Conservation (phyloP, 805 yeast genomes). For the Kodamaea jinghongensis region DNA sequence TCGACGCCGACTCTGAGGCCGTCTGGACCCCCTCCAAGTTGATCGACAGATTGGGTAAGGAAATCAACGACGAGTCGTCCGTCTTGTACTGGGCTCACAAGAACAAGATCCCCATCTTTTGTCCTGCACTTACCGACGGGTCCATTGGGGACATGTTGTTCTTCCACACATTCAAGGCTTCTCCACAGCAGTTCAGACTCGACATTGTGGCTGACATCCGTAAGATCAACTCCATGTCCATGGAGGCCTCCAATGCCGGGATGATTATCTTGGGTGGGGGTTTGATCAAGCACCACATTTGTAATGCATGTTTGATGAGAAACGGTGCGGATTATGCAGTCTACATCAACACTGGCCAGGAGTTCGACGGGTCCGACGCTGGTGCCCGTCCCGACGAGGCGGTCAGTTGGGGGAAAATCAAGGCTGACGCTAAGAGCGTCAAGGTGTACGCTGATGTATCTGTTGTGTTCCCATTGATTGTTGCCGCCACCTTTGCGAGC, state of each 20-base stretch:
- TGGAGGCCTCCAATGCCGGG: conserved; percentile 93
- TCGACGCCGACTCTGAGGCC: conserved; percentile 62
- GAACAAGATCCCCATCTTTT: conserved; percentile 91
- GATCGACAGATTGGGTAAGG: conserved; percentile 91
- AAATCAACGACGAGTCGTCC: conserved; percentile 88
- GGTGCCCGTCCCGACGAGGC: conserved; percentile 99
- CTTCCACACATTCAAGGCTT: conserved; percentile 94
- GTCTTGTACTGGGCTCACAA: conserved; percentile 98
- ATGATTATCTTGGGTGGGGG: conserved; percentile 98
- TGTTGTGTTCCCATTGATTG: conserved; percentile 90
- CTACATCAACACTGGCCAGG: conserved; percentile 96
- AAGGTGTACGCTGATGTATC: conserved; percentile 96
- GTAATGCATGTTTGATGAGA: conserved; percentile 98
- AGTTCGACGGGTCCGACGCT: conserved; percentile 97
- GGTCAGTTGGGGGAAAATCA: conserved; percentile 97
- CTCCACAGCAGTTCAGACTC: conserved; percentile 83
- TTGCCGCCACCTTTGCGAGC: conserved; percentile 95
- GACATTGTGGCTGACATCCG: conserved; percentile 96
- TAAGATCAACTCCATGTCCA: conserved; percentile 84
- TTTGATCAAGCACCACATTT: conserved; percentile 91
- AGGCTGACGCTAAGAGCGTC: conserved; percentile 86
- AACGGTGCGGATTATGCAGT: conserved; percentile 99
- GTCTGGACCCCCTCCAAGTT: conserved; percentile 94
- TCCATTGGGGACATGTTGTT: conserved; percentile 98
- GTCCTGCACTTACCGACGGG: conserved; percentile 98